phyloP scores from a whole-genome alignment of 2,329 filamentous ascomycete genomes.

The Monosporascus cannonballus region DNA sequence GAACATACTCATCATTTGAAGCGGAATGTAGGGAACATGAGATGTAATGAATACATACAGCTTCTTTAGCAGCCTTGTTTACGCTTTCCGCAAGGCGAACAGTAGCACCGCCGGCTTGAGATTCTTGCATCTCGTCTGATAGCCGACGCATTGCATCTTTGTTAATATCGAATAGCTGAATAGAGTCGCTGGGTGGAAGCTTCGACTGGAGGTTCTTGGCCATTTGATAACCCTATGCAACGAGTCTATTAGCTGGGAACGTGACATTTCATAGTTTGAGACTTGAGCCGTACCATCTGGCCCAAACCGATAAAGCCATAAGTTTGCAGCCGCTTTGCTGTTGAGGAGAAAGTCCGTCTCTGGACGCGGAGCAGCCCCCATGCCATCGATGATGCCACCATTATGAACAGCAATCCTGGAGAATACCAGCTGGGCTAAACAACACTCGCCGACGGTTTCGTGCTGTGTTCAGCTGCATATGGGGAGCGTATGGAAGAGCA shows the following conservation, averaged over 20 bases:
- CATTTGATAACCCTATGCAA: conserved; percentile 53
- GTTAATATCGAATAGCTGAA: conserved; percentile 54
- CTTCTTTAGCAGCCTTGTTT: conserved; percentile 43
- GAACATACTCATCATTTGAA: conserved; percentile 32
- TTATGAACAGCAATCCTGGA: conserved; percentile 30
- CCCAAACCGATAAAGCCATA: conserved; percentile 57
- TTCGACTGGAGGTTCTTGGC: conserved; percentile 56
- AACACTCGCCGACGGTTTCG: not conserved
- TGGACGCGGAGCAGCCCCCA: conserved; percentile 30
- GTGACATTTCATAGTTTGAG: not conserved
- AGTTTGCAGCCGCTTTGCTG: conserved; percentile 40
- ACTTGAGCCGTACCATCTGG: conserved; percentile 46
- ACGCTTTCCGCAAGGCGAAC: conserved; percentile 40
- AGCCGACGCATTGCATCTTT: conserved; percentile 39
- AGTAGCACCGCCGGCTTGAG: conserved; percentile 37
- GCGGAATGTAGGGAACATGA: conserved; percentile 5
- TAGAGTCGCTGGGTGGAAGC: conserved; percentile 42
- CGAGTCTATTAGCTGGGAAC: conserved; percentile 2
- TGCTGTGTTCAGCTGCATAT: not conserved
- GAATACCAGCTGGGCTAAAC: not conserved
- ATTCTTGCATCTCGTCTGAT: conserved; percentile 38
- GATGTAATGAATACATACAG: conserved; percentile 35
- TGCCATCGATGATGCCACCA: conserved; percentile 39
- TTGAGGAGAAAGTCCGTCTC: conserved; percentile 44
- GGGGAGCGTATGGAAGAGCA: not conserved